phyloP scores from a whole-genome alignment of 2,329 filamentous ascomycete genomes.

The Monosporascus sp. region DNA sequence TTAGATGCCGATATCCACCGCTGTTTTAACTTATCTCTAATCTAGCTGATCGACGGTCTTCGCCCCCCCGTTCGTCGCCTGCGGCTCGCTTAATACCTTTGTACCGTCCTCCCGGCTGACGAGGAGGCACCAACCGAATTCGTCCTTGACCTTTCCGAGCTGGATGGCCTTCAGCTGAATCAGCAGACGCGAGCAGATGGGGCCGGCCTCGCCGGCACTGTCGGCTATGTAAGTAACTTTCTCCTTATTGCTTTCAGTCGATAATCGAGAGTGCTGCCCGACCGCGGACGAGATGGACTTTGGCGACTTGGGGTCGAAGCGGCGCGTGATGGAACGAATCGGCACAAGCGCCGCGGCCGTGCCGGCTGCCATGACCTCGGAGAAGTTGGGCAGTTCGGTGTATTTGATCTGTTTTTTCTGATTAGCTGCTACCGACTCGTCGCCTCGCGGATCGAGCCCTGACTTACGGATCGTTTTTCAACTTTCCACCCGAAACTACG shows the following conservation, averaged over 20 bases:
- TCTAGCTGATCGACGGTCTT: no score
- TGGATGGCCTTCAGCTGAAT: constrained; percentile 80
- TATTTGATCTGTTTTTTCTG: constrained; percentile 52
- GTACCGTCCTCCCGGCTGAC: constrained; percentile 41
- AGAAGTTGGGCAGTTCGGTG: constrained; percentile 47
- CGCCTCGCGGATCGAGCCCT: no score
- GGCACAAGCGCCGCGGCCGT: constrained; percentile 89
- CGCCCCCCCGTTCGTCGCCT: no score
- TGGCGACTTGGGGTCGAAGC: constrained; percentile 32
- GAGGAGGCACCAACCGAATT: constrained; percentile 63
- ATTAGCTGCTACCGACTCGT: no score
- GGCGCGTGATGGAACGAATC: constrained; percentile 82
- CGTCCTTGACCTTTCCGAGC: constrained; percentile 70
- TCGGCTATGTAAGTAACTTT: constrained; percentile 51
- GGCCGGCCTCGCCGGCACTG: constrained; percentile 63
- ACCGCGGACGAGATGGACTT: constrained; percentile 33
- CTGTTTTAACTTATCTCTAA: no score
- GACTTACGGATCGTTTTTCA: constrained; percentile 63
- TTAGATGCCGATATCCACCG: no score
- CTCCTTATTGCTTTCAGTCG: constrained; percentile 36
- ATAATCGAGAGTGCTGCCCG: constrained; percentile 33
- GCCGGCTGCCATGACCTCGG: constrained; percentile 84
- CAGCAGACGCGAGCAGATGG: constrained; percentile 67
- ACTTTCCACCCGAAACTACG: constrained; percentile 77
- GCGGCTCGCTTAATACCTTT: constrained; percentile 24